Evolutionary conservation across 306 rosid species (phyloP).

Genomic region (Mimosa bimucronata): DNA sequence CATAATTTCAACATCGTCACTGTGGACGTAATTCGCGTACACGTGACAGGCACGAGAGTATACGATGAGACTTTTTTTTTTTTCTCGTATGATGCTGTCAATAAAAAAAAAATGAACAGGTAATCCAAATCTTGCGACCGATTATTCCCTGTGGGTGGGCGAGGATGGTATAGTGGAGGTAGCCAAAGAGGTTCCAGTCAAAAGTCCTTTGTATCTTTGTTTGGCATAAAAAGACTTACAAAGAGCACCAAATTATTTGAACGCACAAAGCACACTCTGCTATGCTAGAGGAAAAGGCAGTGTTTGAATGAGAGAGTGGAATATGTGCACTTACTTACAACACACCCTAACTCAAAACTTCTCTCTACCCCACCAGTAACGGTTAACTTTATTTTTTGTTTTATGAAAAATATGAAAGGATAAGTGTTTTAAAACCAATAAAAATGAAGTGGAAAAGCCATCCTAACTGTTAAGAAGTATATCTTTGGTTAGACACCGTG

Average conservation of each 20-base stretch:
- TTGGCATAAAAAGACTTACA: conserved; percentile 98
- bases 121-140: conserved; percentile 57
- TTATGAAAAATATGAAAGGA: conserved; percentile 15
- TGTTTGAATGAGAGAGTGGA: conserved; percentile 78
- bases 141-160: conserved; percentile 33
- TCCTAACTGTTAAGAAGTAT: conserved; percentile 35
- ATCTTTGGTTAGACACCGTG: conserved; percentile 46
- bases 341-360: conserved; percentile 45
- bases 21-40: conserved; percentile 7
- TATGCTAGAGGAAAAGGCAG: conserved; percentile 74
- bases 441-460: conserved; percentile 21
- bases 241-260: conserved; percentile 84
- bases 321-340: conserved; percentile 64
- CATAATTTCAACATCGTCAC: not conserved
- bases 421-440: conserved; percentile 18
- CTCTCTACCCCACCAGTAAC: conserved; percentile 54
- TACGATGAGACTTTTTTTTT: not conserved
- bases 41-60: conserved; percentile 32
- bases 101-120: conserved; percentile 32
- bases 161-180: conserved; percentile 14
- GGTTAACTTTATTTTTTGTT: conserved; percentile 47
- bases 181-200: conserved; percentile 56
- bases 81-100: conserved; percentile 14
- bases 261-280: conserved; percentile 70
- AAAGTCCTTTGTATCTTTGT: conserved; percentile 85